Evolutionary conservation across 306 rosid genomes (phyloP).

Genomic region (Gleditsia sinensis): DNA sequence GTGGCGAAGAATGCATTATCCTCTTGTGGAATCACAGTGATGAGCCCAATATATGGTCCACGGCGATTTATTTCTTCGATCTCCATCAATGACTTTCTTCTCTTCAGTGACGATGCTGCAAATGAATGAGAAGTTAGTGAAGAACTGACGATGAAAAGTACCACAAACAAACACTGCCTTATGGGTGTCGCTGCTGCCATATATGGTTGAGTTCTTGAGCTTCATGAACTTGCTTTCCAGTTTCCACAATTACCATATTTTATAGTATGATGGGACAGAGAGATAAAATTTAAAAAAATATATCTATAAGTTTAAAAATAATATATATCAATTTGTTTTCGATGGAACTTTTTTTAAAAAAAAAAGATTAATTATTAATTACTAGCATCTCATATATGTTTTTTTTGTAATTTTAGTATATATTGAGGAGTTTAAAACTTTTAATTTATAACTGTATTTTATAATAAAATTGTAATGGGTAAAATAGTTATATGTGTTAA

Average conservation of each 20-base stretch:
- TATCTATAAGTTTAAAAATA: no score
- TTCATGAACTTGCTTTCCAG: background rate
- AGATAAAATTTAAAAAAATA: no score
- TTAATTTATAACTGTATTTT: no score
- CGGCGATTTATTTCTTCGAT: conserved; percentile 34
- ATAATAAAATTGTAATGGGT: no score
- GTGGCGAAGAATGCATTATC: conserved; percentile 41
- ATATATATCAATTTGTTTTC: no score
- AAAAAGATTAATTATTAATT: no score
- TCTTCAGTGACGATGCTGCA: conserved; percentile 28
- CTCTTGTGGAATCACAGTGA: conserved; percentile 40
- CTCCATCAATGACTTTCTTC: background rate
- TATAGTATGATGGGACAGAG: no score
- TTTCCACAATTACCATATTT: background rate
- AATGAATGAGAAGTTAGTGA: background rate
- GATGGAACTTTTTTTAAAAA: no score
- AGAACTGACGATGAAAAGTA: background rate
- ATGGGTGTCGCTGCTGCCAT: conserved; percentile 15
- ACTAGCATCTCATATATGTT: no score
- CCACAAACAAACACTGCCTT: conserved; percentile 6
- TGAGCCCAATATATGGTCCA: conserved; percentile 54
- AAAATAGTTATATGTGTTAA: no score
- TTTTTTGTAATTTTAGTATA: no score
- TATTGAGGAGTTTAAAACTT: no score
- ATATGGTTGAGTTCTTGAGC: background rate